Base-by-base conservation (phyloP, 2,329 filamentous ascomycete species). In the Penicillium freii region DNA sequence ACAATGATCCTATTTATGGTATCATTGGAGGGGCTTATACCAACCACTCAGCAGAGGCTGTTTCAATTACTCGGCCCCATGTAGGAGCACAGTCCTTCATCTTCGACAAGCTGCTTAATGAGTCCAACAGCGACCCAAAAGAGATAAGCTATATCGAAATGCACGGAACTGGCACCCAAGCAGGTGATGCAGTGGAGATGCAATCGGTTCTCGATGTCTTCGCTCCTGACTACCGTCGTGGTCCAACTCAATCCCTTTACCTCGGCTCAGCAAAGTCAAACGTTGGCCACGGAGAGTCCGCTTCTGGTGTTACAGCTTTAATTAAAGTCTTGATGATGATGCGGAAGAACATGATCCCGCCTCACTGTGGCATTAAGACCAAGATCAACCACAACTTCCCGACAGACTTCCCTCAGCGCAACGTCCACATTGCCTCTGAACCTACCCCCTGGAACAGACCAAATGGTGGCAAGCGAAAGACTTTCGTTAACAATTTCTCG, bases 131-230 rank as follows among this genome's bases (percentile, higher is more conserved):
- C 23, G 87, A 92, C 67, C 88, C 90, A 1, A 82, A 86, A 50
- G 88, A 92, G 61, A 82, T 96, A 48, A 86, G 86, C 73, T 95
- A 93, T 68, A 87, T 96, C 9, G 91, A 95, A 75, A 91, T 94
- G 87, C 91, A 96, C 72, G 91, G 90, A 15, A 96, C 91, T 3
- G 91, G 91, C 33, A 96, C 90, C 0, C 90, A 94, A 72, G 90
- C 89, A 33, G 91, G 90, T 59, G 91, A 96, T 68, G 87, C 86
- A 8, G 88, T 86, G 4, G 92, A 96, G 72, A 92, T 93, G 87
- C 80, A 85, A 1, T 91, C 88, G 0, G 88, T 95, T 48, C 85
- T 86, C 23, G 80, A 83, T 48, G 78, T 83, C 21, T 88, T 88
- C 64, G 85, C 84, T 44, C 81, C 83, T 23, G 76, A 78, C 53